phyloP scores from a whole-genome alignment of 352 stramenopile species.

The Thalassiosira ordinaria region DNA sequence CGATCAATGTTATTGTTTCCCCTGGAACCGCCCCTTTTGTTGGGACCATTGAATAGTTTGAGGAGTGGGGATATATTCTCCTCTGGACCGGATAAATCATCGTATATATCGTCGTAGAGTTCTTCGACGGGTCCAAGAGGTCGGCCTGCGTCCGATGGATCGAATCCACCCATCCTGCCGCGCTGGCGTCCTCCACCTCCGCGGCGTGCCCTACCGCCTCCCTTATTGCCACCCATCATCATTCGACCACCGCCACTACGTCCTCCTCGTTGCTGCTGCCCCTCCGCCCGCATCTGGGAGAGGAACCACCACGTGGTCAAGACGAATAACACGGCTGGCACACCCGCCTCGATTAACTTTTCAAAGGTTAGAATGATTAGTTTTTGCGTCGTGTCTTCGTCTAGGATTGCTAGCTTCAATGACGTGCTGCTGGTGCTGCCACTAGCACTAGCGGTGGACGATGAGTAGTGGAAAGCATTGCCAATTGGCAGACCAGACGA shows the following conservation, averaged over 20 bases:
- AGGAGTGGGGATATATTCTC: constrained; percentile 21
- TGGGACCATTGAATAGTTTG: constrained; percentile 36
- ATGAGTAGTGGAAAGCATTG: background rate
- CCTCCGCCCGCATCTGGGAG: background rate
- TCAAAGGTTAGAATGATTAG: constrained; percentile 52
- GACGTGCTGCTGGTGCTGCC: background rate
- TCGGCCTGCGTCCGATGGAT: background rate
- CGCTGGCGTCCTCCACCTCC: too few relatives aligned
- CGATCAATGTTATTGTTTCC: constrained; percentile 6
- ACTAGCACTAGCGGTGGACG: background rate
- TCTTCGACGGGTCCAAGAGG: constrained; percentile 51
- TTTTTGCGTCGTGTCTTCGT: constrained; percentile 55
- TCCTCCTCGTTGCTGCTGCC: background rate
- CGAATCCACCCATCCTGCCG: constrained; percentile 4
- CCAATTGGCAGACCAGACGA: too few relatives aligned
- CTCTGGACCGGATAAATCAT: constrained; percentile 67
- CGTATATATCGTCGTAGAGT: constrained; percentile 75
- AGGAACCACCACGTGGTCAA: constrained; percentile 37
- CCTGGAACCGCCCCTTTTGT: background rate
- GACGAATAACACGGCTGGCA: constrained; percentile 45
- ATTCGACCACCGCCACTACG: background rate
- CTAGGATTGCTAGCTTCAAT: constrained; percentile 1
- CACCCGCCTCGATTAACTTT: constrained; percentile 45
- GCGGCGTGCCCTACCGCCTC: background rate
- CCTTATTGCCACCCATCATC: background rate